Conservation (phyloP, 371 early-diverging fungal species). For the Mortierella polycephala region DNA sequence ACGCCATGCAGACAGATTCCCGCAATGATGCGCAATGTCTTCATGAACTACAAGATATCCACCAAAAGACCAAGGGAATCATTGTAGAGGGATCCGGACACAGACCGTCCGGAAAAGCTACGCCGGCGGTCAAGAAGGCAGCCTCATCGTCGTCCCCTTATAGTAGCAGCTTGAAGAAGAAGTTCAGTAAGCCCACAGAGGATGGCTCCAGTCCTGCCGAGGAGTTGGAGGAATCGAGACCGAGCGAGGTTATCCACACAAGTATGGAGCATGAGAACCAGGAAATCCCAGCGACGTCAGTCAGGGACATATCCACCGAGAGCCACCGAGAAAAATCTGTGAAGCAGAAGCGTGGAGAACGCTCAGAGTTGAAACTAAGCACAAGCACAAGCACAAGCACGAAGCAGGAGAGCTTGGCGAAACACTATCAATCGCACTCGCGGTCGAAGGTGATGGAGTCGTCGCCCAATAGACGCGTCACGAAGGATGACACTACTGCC, state of each 20-base stretch:
- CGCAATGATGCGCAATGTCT: background rate
- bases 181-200: slow-evolving; percentile 25
- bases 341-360: slow-evolving; percentile 19
- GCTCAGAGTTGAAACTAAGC: background rate
- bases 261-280: background rate
- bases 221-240: slow-evolving; percentile 5
- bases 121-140: slow-evolving; percentile 11
- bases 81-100: slow-evolving; percentile 6
- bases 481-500: background rate
- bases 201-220: background rate
- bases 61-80: slow-evolving; percentile 11
- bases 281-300: background rate
- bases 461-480: background rate
- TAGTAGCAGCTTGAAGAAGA: slow-evolving; percentile 28
- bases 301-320: background rate
- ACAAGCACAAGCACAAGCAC: too few relatives aligned
- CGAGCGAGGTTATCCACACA: slow-evolving; percentile 1
- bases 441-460: slow-evolving; percentile 2
- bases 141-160: slow-evolving; percentile 2
- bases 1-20: slow-evolving; percentile 6
- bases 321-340: slow-evolving; percentile 8
- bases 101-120: background rate
- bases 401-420: slow-evolving; percentile 4
- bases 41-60: background rate
- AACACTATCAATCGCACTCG: background rate